Conservation (phyloP, 345 rosid species). For the Citrus trifoliata region DNA sequence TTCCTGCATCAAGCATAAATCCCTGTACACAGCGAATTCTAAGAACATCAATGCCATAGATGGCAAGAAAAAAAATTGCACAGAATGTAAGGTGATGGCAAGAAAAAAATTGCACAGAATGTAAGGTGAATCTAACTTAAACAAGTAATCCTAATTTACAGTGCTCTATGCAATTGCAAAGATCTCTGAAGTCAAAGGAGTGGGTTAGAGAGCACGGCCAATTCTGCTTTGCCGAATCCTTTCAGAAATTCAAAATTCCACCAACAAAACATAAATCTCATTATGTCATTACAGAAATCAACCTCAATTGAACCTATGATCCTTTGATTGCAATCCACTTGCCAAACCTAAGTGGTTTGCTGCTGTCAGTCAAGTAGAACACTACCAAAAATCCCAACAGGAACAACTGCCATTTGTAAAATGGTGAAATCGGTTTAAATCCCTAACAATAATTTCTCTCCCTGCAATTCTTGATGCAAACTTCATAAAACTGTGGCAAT, state of each 20-base stretch:
- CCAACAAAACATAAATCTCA: no score
- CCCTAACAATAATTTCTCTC: slow-evolving; percentile 65
- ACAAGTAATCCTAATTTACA: no score
- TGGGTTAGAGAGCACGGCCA: background rate
- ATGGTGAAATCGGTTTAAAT: slow-evolving; percentile 69
- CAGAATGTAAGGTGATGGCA: background rate
- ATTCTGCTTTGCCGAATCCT: background rate
- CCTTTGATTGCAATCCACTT: no score
- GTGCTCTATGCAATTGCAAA: no score
- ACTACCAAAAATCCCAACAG: slow-evolving; percentile 71
- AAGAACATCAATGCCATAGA: background rate
- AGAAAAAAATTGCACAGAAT: no score
- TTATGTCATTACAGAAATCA: no score
- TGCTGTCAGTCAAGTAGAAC: no score
- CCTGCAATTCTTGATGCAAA: slow-evolving; percentile 46
- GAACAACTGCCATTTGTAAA: slow-evolving; percentile 58
- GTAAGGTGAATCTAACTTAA: no score
- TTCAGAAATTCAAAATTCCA: no score
- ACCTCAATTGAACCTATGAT: background rate
- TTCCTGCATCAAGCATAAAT: background rate
- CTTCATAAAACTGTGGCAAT: slow-evolving; percentile 79
- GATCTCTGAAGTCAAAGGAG: no score
- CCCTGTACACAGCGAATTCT: background rate
- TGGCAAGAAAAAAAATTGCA: background rate
- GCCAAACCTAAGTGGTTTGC: no score